Evolutionary conservation across 805 yeast genomes (phyloP).

Genomic region (Saccharomycopsis sp.): DNA sequence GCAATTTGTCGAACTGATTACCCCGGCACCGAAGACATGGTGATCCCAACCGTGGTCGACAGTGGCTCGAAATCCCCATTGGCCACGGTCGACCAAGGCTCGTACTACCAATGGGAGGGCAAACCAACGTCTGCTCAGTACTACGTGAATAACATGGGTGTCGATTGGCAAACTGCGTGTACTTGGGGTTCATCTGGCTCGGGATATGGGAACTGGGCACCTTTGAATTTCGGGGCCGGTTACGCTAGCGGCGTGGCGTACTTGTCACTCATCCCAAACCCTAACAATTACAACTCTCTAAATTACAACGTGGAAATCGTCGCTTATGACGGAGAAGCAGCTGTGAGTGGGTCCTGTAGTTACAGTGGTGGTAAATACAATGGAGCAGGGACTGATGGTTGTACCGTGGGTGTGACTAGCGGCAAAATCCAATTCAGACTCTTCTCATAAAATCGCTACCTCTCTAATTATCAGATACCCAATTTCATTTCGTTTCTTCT

Average conservation of each 20-base stretch:
- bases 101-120: conserved; percentile 59
- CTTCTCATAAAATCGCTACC: too few relatives aligned
- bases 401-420: conserved; percentile 83
- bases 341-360: conserved; percentile 65
- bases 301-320: conserved; percentile 76
- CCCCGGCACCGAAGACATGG: conserved; percentile 81
- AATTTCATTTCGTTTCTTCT: too few relatives aligned
- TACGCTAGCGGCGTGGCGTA: conserved; percentile 60
- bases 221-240: conserved; percentile 92
- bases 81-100: conserved; percentile 53
- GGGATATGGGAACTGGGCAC: conserved; percentile 72
- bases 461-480: too few relatives aligned
- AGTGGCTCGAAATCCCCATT: conserved; percentile 45
- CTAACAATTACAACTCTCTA: conserved; percentile 67
- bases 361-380: conserved; percentile 74
- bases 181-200: conserved; percentile 57
- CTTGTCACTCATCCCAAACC: conserved; percentile 90
- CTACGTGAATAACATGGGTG: conserved; percentile 75
- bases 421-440: conserved; percentile 68
- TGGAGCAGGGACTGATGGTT: conserved; percentile 69
- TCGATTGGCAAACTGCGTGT: conserved; percentile 61
- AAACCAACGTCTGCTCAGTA: conserved; percentile 62
- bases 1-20: conserved; percentile 74
- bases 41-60: conserved; percentile 56
- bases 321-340: conserved; percentile 55